Conservation (phyloP, 345 rosid genomes). For the Balakata baccata region DNA sequence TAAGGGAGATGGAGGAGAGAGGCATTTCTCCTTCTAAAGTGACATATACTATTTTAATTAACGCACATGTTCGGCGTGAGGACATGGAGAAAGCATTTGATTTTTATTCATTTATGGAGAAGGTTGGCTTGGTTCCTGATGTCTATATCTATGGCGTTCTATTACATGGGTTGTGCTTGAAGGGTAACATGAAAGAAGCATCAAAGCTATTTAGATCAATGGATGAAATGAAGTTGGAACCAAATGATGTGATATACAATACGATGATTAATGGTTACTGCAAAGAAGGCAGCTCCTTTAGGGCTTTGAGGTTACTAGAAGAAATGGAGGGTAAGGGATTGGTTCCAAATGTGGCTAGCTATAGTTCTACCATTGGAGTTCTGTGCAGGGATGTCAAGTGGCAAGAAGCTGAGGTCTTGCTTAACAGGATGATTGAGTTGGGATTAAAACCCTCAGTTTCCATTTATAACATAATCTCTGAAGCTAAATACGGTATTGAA, state of each 20-base stretch:
- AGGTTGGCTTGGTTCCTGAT: conserved; percentile 59
- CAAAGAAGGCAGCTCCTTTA: conserved; percentile 60
- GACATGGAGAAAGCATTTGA: conserved; percentile 62
- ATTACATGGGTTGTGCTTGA: conserved; percentile 62
- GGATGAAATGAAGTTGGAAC: conserved; percentile 45
- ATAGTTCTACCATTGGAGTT: conserved; percentile 45
- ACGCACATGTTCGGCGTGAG: conserved; percentile 42
- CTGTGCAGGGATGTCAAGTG: conserved; percentile 63
- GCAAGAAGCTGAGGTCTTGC: conserved; percentile 56
- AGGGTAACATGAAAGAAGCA: conserved; percentile 72
- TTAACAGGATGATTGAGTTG: conserved; percentile 46
- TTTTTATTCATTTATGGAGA: conserved; percentile 48
- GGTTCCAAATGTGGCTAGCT: conserved; percentile 67
- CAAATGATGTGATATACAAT: conserved; percentile 61
- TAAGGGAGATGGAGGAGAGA: conserved; percentile 80
- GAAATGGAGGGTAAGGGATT: conserved; percentile 58
- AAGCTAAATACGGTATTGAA: conserved; percentile 30
- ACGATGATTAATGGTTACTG: conserved; percentile 74
- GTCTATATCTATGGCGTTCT: conserved; percentile 55
- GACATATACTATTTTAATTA: conserved; percentile 62
- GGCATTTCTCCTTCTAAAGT: conserved; percentile 60
- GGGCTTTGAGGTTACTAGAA: conserved; percentile 53
- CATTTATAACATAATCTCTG: conserved; percentile 35
- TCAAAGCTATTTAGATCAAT: conserved; percentile 50
- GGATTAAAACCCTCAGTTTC: conserved; percentile 53